Evolutionary conservation across 2,329 filamentous ascomycete genomes (phyloP).

Genomic region (Dothistroma pini): DNA sequence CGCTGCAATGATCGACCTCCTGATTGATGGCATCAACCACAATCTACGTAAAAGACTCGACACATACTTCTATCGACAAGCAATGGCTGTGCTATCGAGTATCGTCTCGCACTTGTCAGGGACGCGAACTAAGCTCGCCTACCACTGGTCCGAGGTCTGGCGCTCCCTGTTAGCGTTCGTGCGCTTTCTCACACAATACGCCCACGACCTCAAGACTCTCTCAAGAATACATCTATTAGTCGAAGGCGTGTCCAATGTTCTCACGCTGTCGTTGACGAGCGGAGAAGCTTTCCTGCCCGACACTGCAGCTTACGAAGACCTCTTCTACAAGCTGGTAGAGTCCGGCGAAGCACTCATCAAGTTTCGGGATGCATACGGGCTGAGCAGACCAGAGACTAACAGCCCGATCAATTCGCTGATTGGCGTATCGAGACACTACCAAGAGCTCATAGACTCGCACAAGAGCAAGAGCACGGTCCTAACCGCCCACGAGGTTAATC

Average conservation of each 20-base stretch:
- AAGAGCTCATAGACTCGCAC: constrained; percentile 67
- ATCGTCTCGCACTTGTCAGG: constrained; percentile 80
- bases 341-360: constrained; percentile 76
- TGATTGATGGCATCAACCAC: constrained; percentile 89
- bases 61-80: constrained; percentile 65
- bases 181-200: constrained; percentile 85
- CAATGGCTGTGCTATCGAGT: constrained; percentile 75
- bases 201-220: constrained; percentile 67
- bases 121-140: constrained; percentile 72
- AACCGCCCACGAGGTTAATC: constrained; percentile 77
- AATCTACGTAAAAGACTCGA: constrained; percentile 85
- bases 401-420: constrained; percentile 82
- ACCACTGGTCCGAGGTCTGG: constrained; percentile 97
- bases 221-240: constrained; percentile 70
- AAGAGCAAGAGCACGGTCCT: constrained; percentile 57
- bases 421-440: constrained; percentile 80
- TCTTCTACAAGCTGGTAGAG: constrained; percentile 98
- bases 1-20: constrained; percentile 74
- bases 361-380: constrained; percentile 73
- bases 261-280: constrained; percentile 77
- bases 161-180: constrained; percentile 81
- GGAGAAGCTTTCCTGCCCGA: constrained; percentile 90
- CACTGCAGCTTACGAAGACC: constrained; percentile 83
- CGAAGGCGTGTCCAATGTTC: constrained; percentile 72
- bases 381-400: constrained; percentile 37